phyloP scores from a whole-genome alignment of 1,139 yeast species.

The Barnettozyma hawaiiensis region DNA sequence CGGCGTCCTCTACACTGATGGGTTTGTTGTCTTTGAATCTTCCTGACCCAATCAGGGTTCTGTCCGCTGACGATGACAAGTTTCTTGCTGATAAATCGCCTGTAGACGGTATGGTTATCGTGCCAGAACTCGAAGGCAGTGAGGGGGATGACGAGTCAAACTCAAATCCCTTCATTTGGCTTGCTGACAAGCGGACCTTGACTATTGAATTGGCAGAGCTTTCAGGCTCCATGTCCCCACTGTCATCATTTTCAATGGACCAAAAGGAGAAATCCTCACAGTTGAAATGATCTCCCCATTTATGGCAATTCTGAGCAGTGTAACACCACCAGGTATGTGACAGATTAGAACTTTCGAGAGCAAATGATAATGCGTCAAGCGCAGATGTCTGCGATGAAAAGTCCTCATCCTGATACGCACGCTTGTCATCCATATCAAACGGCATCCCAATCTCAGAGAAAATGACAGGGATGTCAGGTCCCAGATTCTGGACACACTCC shows the following conservation, averaged over 20 bases:
- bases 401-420: constrained; percentile 58
- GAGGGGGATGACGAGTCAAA: background rate
- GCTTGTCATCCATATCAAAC: constrained; percentile 80
- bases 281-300: constrained; percentile 90
- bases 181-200: background rate
- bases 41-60: constrained; percentile 2
- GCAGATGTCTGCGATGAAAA: constrained; percentile 74
- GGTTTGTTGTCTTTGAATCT: background rate
- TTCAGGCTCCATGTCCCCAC: background rate
- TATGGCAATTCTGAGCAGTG: constrained; percentile 62
- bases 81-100: background rate
- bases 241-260: constrained; percentile 54
- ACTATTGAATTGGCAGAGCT: background rate
- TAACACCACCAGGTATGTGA: constrained; percentile 87
- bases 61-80: background rate
- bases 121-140: background rate
- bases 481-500: constrained; percentile 58
- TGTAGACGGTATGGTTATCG: background rate
- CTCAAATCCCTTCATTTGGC: background rate
- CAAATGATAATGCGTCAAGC: constrained; percentile 73
- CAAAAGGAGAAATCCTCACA: constrained; percentile 88
- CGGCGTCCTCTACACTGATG: background rate
- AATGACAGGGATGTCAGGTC: constrained; percentile 56
- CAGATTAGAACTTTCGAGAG: constrained; percentile 66
- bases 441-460: constrained; percentile 98